These are phyloP conservation scores for Nigrospora oryzae DNA, from an alignment of 2,329 filamentous ascomycete species.

Conservation along the genomic window DNA sequence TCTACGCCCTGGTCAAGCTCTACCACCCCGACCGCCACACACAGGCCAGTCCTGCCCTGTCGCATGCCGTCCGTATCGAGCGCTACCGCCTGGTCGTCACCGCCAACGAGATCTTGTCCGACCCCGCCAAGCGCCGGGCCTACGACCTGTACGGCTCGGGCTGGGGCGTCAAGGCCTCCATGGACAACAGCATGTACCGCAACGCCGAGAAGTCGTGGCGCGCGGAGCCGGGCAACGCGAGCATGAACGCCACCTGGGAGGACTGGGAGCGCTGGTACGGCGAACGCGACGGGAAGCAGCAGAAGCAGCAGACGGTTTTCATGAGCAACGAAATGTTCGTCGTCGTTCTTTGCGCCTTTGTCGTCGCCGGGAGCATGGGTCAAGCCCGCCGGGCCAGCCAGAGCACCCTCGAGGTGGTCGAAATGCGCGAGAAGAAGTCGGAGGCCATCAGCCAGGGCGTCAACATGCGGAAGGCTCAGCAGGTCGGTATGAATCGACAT, in stretches of 20 bases:
- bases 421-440: slow-evolving; percentile 58
- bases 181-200: slow-evolving; percentile 24
- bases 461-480: slow-evolving; percentile 41
- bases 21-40: slow-evolving; percentile 79
- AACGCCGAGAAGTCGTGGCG: slow-evolving; percentile 40
- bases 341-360: slow-evolving; percentile 59
- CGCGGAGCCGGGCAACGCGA: slow-evolving; percentile 35
- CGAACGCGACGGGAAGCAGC: slow-evolving; percentile 32
- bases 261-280: slow-evolving; percentile 85
- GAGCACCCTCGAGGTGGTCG: slow-evolving; percentile 53
- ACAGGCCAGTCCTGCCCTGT: slow-evolving; percentile 18
- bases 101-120: slow-evolving; percentile 80
- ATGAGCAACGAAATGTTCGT: slow-evolving; percentile 77
- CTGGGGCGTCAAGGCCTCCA: slow-evolving; percentile 34
- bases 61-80: slow-evolving; percentile 54
- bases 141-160: slow-evolving; percentile 43
- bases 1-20: slow-evolving; percentile 87
- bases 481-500: slow-evolving; percentile 44
- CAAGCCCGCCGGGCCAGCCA: slow-evolving; percentile 64
- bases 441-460: slow-evolving; percentile 56
- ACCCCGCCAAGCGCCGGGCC: slow-evolving; percentile 61
- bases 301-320: slow-evolving; percentile 48
- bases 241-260: slow-evolving; percentile 88
- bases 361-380: slow-evolving; percentile 60
- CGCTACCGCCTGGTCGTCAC: slow-evolving; percentile 65